Base-by-base conservation (phyloP, 306 rosid species). In the Lablab purpureus region DNA sequence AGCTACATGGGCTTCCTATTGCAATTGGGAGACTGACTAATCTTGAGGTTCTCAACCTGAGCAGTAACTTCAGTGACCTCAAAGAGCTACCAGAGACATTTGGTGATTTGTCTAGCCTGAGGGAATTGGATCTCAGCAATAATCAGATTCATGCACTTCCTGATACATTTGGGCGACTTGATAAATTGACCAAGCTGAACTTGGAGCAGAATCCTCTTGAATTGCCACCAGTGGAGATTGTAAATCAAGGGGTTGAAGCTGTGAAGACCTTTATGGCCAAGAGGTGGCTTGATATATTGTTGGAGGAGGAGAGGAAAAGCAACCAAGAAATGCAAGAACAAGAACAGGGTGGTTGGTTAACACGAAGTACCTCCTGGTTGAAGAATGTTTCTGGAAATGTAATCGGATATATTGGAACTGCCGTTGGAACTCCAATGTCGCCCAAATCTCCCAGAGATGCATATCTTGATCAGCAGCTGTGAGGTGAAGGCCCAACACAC, bases 181-280 rank as follows among this genome's bases (percentile, higher is more conserved):
- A 90, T 41, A 91, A 80, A 55, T 81, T 96, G 89, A 82, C 69
- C 81, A 96, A 90, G 73, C 91, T 96, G 25, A 91, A 93, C 91
- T 47, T 96, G 90, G 97, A 93, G n/a, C 98, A 92, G 84, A 96
- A 93, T 80, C 98, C 99, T 59, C 87, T 96, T 59, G 85, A 84
- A 67, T n/a, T 90, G 80, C 99, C 99, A 19, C 99, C 99, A 1
- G 2, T 21, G 45, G 96, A 96, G 85, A 76, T 96, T 28, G 94
- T 91, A 46, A 86, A 82, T 32, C 87, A 62, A 75, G 99, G 99
- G 41, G 88, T 86, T n/a, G 86, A 88, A 58, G 94, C 94, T 11
- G 76, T 96, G 59, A 91, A 85, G 80, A 21, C 30, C 15, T 93
- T 84, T 30, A 96, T 96, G 99, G 85, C 92, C 25, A 84, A 83